Conservation (phyloP, 2,329 filamentous ascomycete genomes). For the Apiospora marii region DNA sequence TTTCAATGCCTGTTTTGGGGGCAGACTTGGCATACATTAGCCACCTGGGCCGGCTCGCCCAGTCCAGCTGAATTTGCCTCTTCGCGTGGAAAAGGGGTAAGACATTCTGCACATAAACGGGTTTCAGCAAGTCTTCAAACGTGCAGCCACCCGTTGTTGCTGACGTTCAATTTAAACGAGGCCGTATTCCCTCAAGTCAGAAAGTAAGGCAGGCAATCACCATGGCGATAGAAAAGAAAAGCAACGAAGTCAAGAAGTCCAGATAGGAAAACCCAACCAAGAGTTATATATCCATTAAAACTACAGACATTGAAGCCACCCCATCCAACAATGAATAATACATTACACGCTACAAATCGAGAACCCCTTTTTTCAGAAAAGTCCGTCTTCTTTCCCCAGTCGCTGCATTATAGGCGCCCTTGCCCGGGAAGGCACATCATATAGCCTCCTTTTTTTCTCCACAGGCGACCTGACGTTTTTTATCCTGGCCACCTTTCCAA, state of each 20-base stretch:
- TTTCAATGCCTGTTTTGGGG: too few species aligned
- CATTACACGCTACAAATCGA: slow-evolving; percentile 5
- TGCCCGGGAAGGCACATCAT: background rate
- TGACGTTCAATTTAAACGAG: background rate
- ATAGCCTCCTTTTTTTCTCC: background rate
- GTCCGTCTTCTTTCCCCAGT: background rate
- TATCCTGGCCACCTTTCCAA: background rate
- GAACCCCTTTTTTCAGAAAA: background rate
- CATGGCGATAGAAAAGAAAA: too few species aligned
- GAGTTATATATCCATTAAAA: background rate
- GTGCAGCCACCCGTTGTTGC: background rate
- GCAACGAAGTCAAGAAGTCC: background rate
- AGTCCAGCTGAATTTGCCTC: background rate
- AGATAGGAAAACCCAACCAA: background rate
- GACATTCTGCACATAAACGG: background rate
- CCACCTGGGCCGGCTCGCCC: background rate
- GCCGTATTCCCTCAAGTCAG: background rate
- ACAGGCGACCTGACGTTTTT: background rate
- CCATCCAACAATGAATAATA: background rate
- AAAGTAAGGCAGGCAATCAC: background rate
- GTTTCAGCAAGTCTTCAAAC: background rate
- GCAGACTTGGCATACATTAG: background rate
- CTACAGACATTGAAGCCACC: background rate
- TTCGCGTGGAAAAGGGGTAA: background rate
- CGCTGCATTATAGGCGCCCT: background rate